These are phyloP conservation scores for Crithidia brevicula DNA, from an alignment of 208 protist genomes.

Conservation along the genomic window DNA sequence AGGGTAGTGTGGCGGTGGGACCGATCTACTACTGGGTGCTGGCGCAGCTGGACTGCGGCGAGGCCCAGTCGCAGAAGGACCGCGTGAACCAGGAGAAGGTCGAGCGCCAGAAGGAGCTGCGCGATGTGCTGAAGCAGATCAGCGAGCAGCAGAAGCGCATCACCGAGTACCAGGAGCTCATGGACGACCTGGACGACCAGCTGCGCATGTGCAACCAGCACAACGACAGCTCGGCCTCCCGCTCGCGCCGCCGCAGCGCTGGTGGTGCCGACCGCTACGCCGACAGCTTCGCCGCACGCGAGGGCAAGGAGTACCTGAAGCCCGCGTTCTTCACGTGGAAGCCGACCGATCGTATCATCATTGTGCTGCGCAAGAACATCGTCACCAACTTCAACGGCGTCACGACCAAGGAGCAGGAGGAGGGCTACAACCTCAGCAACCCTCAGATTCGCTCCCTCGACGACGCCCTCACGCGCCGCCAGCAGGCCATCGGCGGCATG, in stretches of 20 bases:
- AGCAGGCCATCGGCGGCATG: slow-evolving; percentile 33
- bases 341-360: slow-evolving; percentile 73
- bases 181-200: slow-evolving; percentile 82
- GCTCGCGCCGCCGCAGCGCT: slow-evolving; percentile 19
- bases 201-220: slow-evolving; percentile 59
- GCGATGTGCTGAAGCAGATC: slow-evolving; percentile 75
- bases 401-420: slow-evolving; percentile 34
- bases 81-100: slow-evolving; percentile 57
- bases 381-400: slow-evolving; percentile 64
- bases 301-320: slow-evolving; percentile 79
- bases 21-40: slow-evolving; percentile 92
- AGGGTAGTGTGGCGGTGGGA: slow-evolving; percentile 77
- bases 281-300: slow-evolving; percentile 68
- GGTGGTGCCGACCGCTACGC: slow-evolving; percentile 49
- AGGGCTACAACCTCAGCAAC: slow-evolving; percentile 67
- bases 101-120: slow-evolving; percentile 62
- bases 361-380: slow-evolving; percentile 74
- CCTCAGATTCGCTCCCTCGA: slow-evolving; percentile 63
- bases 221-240: slow-evolving; percentile 26
- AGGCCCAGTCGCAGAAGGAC: slow-evolving; percentile 68
- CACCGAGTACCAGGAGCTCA: slow-evolving; percentile 70
- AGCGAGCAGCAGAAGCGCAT: slow-evolving; percentile 74
- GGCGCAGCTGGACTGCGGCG: slow-evolving; percentile 79
- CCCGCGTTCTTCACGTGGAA: slow-evolving; percentile 78
- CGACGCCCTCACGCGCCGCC: slow-evolving; percentile 47